Evolutionary conservation across 371 early-diverging fungal species (phyloP).

Genomic region (Catenaria anguillulae): DNA sequence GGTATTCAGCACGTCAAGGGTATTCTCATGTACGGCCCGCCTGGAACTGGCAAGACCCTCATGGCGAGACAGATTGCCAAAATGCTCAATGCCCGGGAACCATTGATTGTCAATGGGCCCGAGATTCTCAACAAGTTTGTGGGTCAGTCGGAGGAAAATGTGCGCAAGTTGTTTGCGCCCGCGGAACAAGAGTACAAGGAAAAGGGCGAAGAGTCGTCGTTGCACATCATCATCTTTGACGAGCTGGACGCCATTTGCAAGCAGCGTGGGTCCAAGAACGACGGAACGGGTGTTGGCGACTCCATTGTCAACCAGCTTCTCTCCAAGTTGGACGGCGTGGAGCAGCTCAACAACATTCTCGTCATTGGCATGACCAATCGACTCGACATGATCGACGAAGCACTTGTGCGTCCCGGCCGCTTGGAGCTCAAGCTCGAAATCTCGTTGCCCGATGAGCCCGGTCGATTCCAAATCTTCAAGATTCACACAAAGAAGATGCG

Average conservation of each 20-base stretch:
- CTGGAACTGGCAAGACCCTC: constrained; percentile 98
- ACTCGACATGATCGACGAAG: constrained; percentile 96
- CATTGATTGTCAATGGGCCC: constrained; percentile 97
- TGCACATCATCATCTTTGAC: constrained; percentile 99
- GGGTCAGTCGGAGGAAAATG: constrained; percentile 98
- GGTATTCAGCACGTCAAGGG: constrained; percentile 98
- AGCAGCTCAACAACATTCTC: constrained; percentile 89
- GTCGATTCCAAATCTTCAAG: constrained; percentile 83
- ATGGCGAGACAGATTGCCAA: constrained; percentile 99
- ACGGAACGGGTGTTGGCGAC: constrained; percentile 95
- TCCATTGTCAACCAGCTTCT: constrained; percentile 98
- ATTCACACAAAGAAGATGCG: constrained; percentile 88
- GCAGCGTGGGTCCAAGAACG: constrained; percentile 87
- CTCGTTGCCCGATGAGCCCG: constrained; percentile 80
- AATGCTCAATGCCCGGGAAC: constrained; percentile 93
- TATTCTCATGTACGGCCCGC: constrained; percentile 54
- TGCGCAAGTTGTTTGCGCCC: constrained; percentile 93
- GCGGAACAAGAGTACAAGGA: constrained; percentile 94
- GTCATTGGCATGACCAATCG: constrained; percentile 99
- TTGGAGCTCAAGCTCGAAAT: constrained; percentile 96
- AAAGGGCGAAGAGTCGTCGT: constrained; percentile 81
- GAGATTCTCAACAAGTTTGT: constrained; percentile 98
- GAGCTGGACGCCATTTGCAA: constrained; percentile 99
- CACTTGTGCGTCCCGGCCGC: constrained; percentile 92
- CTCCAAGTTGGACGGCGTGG: constrained; percentile 98